Evolutionary conservation across 164 flowering plant genomes (phyloP).

Genomic region (Liriodendron chinense): DNA sequence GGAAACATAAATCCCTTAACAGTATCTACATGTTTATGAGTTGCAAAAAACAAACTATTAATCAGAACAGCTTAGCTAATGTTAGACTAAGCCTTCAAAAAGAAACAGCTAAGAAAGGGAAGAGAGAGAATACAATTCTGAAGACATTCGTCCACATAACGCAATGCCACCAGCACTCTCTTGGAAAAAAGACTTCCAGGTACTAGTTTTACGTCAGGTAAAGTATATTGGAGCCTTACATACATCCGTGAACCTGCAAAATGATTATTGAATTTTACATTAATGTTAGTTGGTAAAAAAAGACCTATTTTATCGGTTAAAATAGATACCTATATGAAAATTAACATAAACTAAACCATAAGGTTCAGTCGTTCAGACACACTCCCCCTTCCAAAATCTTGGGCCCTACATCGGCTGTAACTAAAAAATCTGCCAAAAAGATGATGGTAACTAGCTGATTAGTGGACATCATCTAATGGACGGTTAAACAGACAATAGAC

Average conservation of each 20-base stretch:
- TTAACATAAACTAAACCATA: too few relatives aligned
- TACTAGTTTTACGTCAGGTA: neutral
- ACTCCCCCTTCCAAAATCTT: too few relatives aligned
- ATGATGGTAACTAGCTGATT: too few relatives aligned
- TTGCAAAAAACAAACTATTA: neutral
- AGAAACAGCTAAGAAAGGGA: neutral
- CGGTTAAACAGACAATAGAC: too few relatives aligned
- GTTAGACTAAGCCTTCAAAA: neutral
- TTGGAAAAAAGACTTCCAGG: neutral
- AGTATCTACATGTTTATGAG: neutral
- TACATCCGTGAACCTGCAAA: constrained; percentile 15
- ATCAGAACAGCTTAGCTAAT: neutral
- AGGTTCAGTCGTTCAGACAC: too few relatives aligned
- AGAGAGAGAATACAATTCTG: constrained; percentile 50
- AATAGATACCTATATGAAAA: too few relatives aligned
- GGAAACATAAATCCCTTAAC: neutral
- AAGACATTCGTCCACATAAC: constrained; percentile 86
- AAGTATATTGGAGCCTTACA: neutral
- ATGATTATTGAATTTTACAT: neutral
- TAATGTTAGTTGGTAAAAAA: too few relatives aligned
- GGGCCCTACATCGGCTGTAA: too few relatives aligned
- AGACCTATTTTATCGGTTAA: too few relatives aligned
- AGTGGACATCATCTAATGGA: too few relatives aligned
- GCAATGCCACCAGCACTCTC: constrained; percentile 8
- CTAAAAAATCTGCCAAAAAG: too few relatives aligned